Conservation (phyloP, 2,329 filamentous ascomycete species). For the Hawksworthiomyces lignivorus region DNA sequence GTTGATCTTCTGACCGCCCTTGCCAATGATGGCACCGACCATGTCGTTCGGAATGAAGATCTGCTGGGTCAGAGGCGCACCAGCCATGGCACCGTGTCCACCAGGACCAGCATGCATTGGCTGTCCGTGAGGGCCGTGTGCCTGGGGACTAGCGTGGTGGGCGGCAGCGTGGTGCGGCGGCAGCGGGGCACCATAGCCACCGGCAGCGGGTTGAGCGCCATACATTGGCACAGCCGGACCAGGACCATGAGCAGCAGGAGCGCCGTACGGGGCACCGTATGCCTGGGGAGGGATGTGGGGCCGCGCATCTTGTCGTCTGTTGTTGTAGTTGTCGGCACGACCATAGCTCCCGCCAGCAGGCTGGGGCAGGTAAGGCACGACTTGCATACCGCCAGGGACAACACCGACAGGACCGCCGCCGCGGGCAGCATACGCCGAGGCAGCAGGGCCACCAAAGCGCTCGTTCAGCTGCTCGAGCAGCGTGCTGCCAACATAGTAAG, state of each 20-base stretch:
- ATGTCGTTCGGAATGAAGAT: constrained; percentile 99
- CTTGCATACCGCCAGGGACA: constrained; percentile 95
- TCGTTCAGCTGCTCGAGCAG: constrained; percentile 95
- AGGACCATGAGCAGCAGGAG: constrained; percentile 51
- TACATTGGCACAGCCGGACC: constrained; percentile 62
- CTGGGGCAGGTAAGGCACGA: constrained; percentile 95
- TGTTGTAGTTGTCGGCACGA: constrained; percentile 71
- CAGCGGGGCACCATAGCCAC: constrained; percentile 72
- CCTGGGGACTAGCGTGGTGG: constrained; percentile 45
- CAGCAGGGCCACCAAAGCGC: constrained; percentile 88
- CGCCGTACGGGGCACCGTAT: constrained; percentile 70
- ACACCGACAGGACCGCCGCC: constrained; percentile 89
- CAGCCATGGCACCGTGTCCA: constrained; percentile 57
- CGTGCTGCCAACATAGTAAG: constrained; percentile 98
- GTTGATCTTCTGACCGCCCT: constrained; percentile 98
- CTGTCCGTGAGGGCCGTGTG: constrained; percentile 63
- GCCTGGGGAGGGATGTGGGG: constrained; percentile 66
- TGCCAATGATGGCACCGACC: constrained; percentile 98
- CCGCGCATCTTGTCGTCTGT: constrained; percentile 65
- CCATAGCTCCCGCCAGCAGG: constrained; percentile 89
- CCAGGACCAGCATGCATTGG: constrained; percentile 60
- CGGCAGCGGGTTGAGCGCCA: constrained; percentile 59
- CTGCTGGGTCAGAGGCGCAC: constrained; percentile 87
- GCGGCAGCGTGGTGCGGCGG: constrained; percentile 62
- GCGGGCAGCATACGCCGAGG: constrained; percentile 94